Evolutionary conservation across 805 yeast species (phyloP), one percentile per base, ranked within the genome.

Genomic region (Wickerhamomyces pijperi): DNA sequence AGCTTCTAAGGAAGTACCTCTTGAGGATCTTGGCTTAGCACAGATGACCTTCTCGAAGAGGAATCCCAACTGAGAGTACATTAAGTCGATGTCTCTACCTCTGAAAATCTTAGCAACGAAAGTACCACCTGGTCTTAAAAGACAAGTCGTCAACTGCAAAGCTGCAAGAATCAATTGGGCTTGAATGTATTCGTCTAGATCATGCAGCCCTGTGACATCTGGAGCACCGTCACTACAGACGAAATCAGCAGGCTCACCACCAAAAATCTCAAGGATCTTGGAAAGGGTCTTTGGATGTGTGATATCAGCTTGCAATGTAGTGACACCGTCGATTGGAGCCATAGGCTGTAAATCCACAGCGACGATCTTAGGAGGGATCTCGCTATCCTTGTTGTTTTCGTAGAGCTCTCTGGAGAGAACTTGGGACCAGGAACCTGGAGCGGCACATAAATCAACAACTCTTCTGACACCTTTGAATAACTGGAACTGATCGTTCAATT

Each of bases 201-300:
- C 98, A 56, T 92, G 98, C 38, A 92, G 61, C 1, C 98, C 98
- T 0, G 98, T 92, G 18, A 92, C 98, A 61, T 92, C 98, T 2
- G 98, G 98, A 0, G 98, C 98, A 41, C 98, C 98, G 58, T 92
- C 97, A 51, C 94, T 81, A 52, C 95, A 86, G 1, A 92, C 95
- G 56, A 90, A 82, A 59, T 92, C 98, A 0, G 97, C 97, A 40
- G 82, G 78, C 48, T 84, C 84, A 32, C 96, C 95, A 18, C 84
- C 94, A 64, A 92, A 92, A 32, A 82, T 70, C 28, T 78, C 81
- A 48, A 84, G 60, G 35, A 92, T 92, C 51, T 68, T 72, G 29
- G 71, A 70, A 38, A 92, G 67, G 0, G 98, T 92, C 53, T 77
- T 76, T 14, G 98, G 97, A 61, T 92, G 97, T 2, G 98, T 92